Conservation (phyloP, 805 yeast genomes). For the Tetrapisispora fleetii region DNA sequence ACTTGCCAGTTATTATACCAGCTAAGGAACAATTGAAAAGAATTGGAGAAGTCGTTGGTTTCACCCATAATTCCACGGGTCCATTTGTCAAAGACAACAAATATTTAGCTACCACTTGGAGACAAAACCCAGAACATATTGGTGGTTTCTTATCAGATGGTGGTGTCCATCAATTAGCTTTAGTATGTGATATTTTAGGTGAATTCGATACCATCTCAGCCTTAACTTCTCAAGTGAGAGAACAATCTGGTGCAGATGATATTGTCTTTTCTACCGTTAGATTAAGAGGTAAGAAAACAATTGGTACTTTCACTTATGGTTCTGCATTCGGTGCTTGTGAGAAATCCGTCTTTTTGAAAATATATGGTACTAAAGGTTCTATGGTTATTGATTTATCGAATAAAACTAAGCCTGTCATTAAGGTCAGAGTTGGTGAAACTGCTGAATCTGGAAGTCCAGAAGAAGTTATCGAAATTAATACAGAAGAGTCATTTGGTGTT, state of each 20-base stretch:
- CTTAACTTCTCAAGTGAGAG: slow-evolving; percentile 64
- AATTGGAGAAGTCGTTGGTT: slow-evolving; percentile 64
- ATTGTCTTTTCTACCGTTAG: slow-evolving; percentile 61
- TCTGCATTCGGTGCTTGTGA: slow-evolving; percentile 79
- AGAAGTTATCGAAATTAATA: slow-evolving; percentile 30
- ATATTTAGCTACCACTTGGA: slow-evolving; percentile 70
- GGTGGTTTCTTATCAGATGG: slow-evolving; percentile 93
- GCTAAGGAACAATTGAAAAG: slow-evolving; percentile 50
- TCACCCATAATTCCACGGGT: slow-evolving; percentile 67
- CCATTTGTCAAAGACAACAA: slow-evolving; percentile 52
- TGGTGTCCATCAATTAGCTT: slow-evolving; percentile 91
- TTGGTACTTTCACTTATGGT: slow-evolving; percentile 83
- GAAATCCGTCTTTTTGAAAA: slow-evolving; percentile 53
- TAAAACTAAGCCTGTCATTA: slow-evolving; percentile 31
- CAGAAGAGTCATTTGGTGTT: slow-evolving; percentile 45
- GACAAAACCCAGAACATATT: slow-evolving; percentile 80
- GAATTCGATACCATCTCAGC: slow-evolving; percentile 62
- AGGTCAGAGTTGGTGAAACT: slow-evolving; percentile 24
- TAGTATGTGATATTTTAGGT: slow-evolving; percentile 76
- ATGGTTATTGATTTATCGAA: slow-evolving; percentile 54
- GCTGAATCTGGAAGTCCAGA: slow-evolving; percentile 21
- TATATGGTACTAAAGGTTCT: slow-evolving; percentile 76
- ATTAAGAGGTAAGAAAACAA: slow-evolving; percentile 46
- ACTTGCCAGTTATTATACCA: slow-evolving; percentile 45
- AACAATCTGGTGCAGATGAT: slow-evolving; percentile 76